Evolutionary conservation across 495 filamentous ascomycete genomes (phyloP).

Genomic region (Tuber indicum): DNA sequence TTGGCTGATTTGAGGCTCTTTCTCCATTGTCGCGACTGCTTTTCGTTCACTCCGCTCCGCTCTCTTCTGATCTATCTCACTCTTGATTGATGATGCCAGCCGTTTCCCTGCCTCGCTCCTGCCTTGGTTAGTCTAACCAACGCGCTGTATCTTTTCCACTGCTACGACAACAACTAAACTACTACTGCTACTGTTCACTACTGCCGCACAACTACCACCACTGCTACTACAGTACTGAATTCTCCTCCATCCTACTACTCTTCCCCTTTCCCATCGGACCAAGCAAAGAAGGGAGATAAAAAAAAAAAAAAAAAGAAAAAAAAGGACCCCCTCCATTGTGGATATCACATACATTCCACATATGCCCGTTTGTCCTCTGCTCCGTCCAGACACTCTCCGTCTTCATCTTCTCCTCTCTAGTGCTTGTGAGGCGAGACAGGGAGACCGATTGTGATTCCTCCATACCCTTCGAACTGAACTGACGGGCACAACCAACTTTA

Average conservation of each 20-base stretch:
- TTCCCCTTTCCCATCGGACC: neutral
- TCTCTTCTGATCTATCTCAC: neutral
- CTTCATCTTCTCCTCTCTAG: neutral
- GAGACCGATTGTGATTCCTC: constrained; percentile 5
- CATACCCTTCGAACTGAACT: neutral
- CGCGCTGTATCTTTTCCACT: neutral
- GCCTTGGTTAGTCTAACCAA: neutral
- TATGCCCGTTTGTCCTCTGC: neutral
- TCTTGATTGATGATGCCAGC: neutral
- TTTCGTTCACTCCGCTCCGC: constrained; percentile 3
- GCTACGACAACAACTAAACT: neutral
- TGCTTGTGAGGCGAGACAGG: neutral
- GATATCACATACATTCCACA: constrained; percentile 3
- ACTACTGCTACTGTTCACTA: neutral
- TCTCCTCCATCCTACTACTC: neutral
- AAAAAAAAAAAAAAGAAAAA: neutral
- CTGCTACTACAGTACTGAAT: constrained; percentile 2
- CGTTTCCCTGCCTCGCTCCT: neutral
- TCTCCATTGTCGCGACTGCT: constrained; percentile 5
- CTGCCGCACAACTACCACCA: neutral
- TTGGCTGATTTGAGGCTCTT: constrained; percentile 34
- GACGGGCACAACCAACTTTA: constrained; percentile 2
- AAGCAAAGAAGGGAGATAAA: neutral
- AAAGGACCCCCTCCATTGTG: neutral
- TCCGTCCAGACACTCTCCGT: neutral